phyloP scores from a whole-genome alignment of 129 eudicot genomes.

The Centrapalus pauciflorus region DNA sequence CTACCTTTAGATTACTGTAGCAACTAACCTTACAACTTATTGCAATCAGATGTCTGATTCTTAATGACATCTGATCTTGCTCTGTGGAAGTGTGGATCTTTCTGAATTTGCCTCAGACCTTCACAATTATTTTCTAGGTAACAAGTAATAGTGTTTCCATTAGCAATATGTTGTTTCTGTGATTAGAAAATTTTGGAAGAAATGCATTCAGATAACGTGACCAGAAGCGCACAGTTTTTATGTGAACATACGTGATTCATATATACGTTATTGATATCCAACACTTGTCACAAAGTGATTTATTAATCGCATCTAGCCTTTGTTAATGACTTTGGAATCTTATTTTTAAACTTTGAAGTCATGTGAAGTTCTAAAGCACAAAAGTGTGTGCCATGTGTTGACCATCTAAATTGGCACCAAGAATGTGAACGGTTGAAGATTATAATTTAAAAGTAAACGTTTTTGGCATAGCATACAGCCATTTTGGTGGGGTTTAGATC shows the following conservation, averaged over 20 bases:
- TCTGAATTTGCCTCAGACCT: background rate
- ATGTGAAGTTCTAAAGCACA: background rate
- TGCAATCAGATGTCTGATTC: background rate
- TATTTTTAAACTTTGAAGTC: background rate
- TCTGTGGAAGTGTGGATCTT: background rate
- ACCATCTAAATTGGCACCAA: background rate
- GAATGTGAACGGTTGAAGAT: no score
- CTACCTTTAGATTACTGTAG: background rate
- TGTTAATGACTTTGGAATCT: background rate
- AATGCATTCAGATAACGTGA: background rate
- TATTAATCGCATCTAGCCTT: no score
- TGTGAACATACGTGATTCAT: background rate
- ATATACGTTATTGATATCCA: background rate
- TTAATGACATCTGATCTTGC: background rate
- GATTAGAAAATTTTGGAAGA: background rate
- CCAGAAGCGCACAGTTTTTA: background rate
- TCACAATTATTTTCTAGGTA: no score
- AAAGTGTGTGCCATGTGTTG: constrained; percentile 5
- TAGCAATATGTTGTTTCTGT: background rate
- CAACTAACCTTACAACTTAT: background rate
- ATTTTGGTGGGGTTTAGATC: no score
- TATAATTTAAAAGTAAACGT: no score
- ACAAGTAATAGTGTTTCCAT: background rate
- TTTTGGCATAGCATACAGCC: no score
- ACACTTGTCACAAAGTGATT: no score